Base-by-base conservation (phyloP, 2,329 filamentous ascomycete genomes). In the Orbilia brochopaga region DNA sequence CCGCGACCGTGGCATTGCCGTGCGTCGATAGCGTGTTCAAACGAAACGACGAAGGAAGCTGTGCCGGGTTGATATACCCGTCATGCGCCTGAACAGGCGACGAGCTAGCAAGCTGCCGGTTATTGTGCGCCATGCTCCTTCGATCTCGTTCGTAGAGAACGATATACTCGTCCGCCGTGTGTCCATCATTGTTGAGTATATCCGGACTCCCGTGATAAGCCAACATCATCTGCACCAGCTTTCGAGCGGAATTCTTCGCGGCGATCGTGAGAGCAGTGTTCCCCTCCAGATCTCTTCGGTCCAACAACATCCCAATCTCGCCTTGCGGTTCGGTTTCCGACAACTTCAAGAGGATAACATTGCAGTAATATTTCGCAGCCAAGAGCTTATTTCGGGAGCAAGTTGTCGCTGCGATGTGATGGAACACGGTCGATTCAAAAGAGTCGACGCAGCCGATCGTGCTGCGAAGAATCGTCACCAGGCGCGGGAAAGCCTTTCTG, bases 321-420 rank as follows among this genome's bases (percentile, higher is more conserved):
- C 88, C 86, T 7, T 88, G 88, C 3, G 91, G 87, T 75, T 90
- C 86, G 0, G 87, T 86, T 77, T 95, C 91, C 73, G 88, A 86
- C 70, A 99, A 85, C 79, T 89, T 92, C 79, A 95, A 93, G 62
- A 97, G 83, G 73, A 97, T 88, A 74, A 89, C 89, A 79, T 97
- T 93, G 32, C 96, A 85, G 80, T 99, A 99, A 79, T 97, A 97
- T 35, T 91, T 86, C 32, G 92, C 92, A 77, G 90, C 95, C 21
- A 90, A 88, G 78, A 92, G 92, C 79, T 93, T 96, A 73, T 90
- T 90, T 56, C 91, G 89, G 58, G 89, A 90, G 76, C 88, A 88
- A 65, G 93, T 96, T 76, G 93, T 93, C 59, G 90, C 89, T 17
- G 92, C 91, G 48, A 96, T 92, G 79, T 97, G 93, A 78, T 97